Conservation (phyloP, 2,329 filamentous ascomycete genomes). For the Seiridium cupressi region DNA sequence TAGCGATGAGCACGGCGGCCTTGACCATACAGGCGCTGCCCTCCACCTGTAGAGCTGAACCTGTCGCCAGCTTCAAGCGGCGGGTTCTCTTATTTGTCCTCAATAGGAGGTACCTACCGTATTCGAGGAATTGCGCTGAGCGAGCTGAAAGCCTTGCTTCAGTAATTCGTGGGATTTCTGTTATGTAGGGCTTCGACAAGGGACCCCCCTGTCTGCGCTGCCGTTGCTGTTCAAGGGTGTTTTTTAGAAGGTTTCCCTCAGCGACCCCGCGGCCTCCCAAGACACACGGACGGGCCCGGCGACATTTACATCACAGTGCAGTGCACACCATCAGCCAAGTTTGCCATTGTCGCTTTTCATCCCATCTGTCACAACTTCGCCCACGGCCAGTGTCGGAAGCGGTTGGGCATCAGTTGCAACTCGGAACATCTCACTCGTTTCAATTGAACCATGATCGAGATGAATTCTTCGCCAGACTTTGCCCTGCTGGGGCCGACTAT, state of each 20-base stretch:
- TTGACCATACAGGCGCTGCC: too few species aligned
- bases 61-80: too few species aligned
- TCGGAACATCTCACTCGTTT: not conserved
- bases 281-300: not conserved
- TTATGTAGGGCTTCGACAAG: too few species aligned
- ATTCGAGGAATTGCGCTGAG: too few species aligned
- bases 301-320: not conserved
- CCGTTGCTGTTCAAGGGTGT: too few species aligned
- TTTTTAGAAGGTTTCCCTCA: not conserved
- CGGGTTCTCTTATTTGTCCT: too few species aligned
- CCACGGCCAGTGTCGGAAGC: not conserved
- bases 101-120: too few species aligned
- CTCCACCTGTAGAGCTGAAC: too few species aligned
- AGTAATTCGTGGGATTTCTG: too few species aligned
- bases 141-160: too few species aligned
- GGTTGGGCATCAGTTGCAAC: not conserved
- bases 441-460: not conserved
- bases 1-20: too few species aligned
- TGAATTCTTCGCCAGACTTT: not conserved
- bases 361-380: not conserved
- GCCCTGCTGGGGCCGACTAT: not conserved
- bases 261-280: slow-evolving; percentile 1
- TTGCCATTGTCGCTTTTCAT: not conserved
- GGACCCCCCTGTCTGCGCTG: too few species aligned
- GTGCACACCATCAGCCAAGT: not conserved